Conservation (phyloP, 768 basidiomycete genomes). For the Boletellus emodensis region DNA sequence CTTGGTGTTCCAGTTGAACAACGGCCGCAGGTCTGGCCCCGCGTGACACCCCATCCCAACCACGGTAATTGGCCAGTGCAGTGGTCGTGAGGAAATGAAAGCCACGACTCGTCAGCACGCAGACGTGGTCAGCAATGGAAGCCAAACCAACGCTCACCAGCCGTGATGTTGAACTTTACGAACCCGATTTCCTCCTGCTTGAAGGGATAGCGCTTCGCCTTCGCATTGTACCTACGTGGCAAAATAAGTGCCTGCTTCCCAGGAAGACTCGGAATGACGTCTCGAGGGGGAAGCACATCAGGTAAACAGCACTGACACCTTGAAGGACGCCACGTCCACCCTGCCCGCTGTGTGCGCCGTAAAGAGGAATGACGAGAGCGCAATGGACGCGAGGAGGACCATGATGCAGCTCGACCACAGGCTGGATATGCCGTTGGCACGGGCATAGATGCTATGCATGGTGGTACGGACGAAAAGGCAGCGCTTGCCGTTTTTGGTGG, state of each 20-base stretch:
- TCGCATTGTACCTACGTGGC: slow-evolving; percentile 41
- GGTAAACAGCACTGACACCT: too few relatives aligned
- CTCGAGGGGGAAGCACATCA: neutral
- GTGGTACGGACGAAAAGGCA: neutral
- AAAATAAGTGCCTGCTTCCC: slow-evolving; percentile 8
- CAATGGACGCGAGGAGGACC: slow-evolving; percentile 64
- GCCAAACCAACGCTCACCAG: slow-evolving; percentile 48
- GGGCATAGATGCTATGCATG: slow-evolving; percentile 71
- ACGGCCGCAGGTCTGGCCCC: slow-evolving; percentile 64
- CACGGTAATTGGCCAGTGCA: slow-evolving; percentile 12
- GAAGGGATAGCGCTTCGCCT: slow-evolving; percentile 50
- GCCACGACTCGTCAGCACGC: slow-evolving; percentile 22
- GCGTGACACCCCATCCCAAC: neutral
- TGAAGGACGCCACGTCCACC: slow-evolving; percentile 47
- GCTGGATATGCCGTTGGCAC: slow-evolving; percentile 71
- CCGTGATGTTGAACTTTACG: slow-evolving; percentile 75
- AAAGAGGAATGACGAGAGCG: slow-evolving; percentile 70
- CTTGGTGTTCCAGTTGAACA: slow-evolving; percentile 98
- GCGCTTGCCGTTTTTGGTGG: slow-evolving; percentile 7
- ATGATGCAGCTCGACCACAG: slow-evolving; percentile 73
- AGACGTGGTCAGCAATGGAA: slow-evolving; percentile 24
- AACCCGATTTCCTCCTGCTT: slow-evolving; percentile 74
- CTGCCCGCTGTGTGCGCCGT: slow-evolving; percentile 53
- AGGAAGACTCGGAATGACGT: slow-evolving; percentile 8
- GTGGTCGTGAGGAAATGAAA: slow-evolving; percentile 21